These are phyloP conservation scores for Agapanthus africanus DNA, from an alignment of 106 monocot species.

Conservation along the genomic window DNA sequence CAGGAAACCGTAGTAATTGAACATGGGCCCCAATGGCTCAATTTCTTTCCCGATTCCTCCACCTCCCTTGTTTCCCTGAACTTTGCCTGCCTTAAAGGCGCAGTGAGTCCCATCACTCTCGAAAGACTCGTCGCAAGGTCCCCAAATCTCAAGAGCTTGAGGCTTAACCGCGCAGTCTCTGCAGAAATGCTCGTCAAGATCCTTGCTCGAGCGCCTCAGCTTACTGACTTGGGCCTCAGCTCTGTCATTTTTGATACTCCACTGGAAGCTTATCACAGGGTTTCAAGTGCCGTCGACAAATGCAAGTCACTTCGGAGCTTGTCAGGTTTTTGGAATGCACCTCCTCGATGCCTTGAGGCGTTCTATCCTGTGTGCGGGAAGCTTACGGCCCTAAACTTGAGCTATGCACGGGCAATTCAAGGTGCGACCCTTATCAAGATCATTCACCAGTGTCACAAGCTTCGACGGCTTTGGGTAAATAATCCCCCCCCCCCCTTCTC, in stretches of 20 bases:
- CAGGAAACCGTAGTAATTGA: constrained; percentile 61
- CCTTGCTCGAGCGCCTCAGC: constrained; percentile 37
- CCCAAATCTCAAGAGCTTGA: constrained; percentile 33
- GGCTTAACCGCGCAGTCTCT: constrained; percentile 33
- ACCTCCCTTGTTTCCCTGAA: constrained; percentile 48
- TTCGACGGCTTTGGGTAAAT: constrained; percentile 64
- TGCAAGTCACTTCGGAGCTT: constrained; percentile 46
- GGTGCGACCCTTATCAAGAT: constrained; percentile 44
- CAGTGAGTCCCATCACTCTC: constrained; percentile 36
- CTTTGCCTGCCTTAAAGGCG: constrained; percentile 47
- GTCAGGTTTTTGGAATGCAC: constrained; percentile 61
- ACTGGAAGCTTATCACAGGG: constrained; percentile 29
- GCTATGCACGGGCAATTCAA: constrained; percentile 44
- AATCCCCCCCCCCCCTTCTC: neutral
- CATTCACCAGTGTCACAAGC: constrained; percentile 37
- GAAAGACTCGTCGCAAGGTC: constrained; percentile 53
- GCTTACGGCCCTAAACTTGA: constrained; percentile 64
- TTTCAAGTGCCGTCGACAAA: constrained; percentile 35
- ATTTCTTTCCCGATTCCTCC: constrained; percentile 51
- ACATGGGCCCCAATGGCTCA: constrained; percentile 46
- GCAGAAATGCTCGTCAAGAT: constrained; percentile 35
- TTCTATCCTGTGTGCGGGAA: constrained; percentile 42
- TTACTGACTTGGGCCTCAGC: constrained; percentile 57
- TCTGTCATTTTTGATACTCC: constrained; percentile 26
- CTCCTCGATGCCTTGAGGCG: constrained; percentile 37